Evolutionary conservation across 1,139 yeast species (phyloP), one percentile per base, ranked within the genome.

Genomic region (Suhomyces anneliseae): DNA sequence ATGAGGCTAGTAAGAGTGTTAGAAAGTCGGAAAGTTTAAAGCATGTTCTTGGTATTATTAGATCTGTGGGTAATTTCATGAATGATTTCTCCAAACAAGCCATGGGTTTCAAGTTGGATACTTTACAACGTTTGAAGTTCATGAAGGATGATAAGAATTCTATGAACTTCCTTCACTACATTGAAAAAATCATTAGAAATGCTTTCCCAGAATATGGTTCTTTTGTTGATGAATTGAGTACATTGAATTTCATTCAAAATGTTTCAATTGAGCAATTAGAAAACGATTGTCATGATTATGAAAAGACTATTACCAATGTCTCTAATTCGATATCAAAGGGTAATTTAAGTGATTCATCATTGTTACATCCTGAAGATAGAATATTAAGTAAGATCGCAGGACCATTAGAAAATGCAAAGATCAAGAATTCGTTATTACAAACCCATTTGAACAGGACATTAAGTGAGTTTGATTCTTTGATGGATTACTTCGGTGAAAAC

Each of bases 41-140:
- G 53, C 78, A 80, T 49, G 79, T 92, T 8, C 72, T 93, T 48
- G 86, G 85, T 41, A 79, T 93, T 38, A 88, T 93, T 45, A 77
- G 90, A 54, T 85, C 87, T 15, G 85, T 93, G 50, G 99, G 98
- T 24, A 93, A 93, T 61, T 90, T 84, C 60, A 93, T 93, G 98
- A 93, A 93, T 64, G 96, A 89, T 59, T 69, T 75, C 32, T 72
- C 87, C 7, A 90, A 87, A 59, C 85, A 85, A 55, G 97, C 96
- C 0, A 68, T 78, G 46, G 99, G 98, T 1, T 90, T 93, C 70
- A 85, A 82, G 57, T 71, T 93, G 38, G 87, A 89, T 33, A 87
- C 97, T 1, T 72, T 93, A 48, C 95, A 85, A 55, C 75, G 96
- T 56, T 74, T 93, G 48, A 88, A 85, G 43, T 90, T 90, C 60